Evolutionary conservation across 805 yeast genomes (phyloP).

Genomic region (Cephaloascus fragrans): DNA sequence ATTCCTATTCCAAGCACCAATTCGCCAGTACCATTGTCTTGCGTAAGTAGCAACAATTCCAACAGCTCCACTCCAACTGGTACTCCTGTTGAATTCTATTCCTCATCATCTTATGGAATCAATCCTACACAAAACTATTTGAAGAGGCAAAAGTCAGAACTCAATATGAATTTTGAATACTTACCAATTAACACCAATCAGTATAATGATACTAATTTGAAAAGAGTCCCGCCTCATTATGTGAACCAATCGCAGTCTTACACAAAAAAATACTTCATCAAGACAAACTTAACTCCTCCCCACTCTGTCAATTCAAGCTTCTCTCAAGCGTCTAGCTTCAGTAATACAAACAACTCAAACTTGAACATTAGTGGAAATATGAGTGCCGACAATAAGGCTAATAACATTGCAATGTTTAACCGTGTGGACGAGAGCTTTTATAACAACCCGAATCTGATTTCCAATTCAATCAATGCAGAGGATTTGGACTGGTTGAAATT

Average conservation of each 20-base stretch:
- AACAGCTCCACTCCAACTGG: background rate
- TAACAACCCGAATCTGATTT: background rate
- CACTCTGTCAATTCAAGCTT: background rate
- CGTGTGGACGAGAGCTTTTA: background rate
- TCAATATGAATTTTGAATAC: background rate
- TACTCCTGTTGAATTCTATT: background rate
- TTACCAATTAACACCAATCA: background rate
- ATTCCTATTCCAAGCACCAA: background rate
- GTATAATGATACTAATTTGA: background rate
- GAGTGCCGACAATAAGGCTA: no score
- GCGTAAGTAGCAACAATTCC: background rate
- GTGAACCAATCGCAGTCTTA: background rate
- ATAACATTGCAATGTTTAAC: background rate
- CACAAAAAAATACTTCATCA: background rate
- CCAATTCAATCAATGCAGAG: background rate
- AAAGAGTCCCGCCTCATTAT: background rate
- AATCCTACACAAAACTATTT: background rate
- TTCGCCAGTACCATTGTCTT: background rate
- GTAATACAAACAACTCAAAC: no score
- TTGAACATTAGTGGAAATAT: no score
- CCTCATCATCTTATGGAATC: background rate
- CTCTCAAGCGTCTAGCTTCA: background rate
- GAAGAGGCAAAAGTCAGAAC: background rate
- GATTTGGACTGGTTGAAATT: conserved; percentile 1
- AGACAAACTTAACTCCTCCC: background rate